Conservation (phyloP, 2,329 filamentous ascomycete species). For the Orbilia blumenaviensis region DNA sequence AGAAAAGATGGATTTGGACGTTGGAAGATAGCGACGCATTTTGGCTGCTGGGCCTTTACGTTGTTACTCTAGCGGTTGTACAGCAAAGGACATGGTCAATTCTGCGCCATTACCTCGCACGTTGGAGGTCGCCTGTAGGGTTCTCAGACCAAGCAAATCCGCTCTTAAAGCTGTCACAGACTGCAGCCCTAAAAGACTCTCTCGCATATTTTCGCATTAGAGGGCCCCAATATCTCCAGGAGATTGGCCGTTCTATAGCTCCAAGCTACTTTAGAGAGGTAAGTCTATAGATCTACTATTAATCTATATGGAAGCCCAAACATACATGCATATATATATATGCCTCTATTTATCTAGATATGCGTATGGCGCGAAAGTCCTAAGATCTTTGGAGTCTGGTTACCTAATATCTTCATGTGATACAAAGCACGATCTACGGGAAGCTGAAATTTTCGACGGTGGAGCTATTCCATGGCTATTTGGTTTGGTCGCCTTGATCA, state of each 20-base stretch:
- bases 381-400: too few species aligned
- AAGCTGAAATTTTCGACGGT: neutral
- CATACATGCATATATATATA: too few species aligned
- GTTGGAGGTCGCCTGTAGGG: neutral
- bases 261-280: neutral
- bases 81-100: constrained; percentile 21
- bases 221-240: neutral
- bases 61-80: neutral
- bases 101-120: neutral
- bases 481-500: neutral
- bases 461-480: constrained; percentile 10
- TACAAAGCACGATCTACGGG: neutral
- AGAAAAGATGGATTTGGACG: constrained; percentile 10
- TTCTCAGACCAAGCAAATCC: neutral
- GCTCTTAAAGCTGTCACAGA: neutral
- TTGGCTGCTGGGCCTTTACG: constrained; percentile 8
- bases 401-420: too few species aligned
- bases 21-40: constrained; percentile 1
- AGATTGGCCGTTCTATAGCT: neutral
- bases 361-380: too few species aligned
- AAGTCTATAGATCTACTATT: neutral
- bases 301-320: too few species aligned
- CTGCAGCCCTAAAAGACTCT: constrained; percentile 2
- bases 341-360: neutral
- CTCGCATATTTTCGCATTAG: neutral